Base-by-base conservation (phyloP, 2,329 filamentous ascomycete genomes). In the Aureobasidium lini region DNA sequence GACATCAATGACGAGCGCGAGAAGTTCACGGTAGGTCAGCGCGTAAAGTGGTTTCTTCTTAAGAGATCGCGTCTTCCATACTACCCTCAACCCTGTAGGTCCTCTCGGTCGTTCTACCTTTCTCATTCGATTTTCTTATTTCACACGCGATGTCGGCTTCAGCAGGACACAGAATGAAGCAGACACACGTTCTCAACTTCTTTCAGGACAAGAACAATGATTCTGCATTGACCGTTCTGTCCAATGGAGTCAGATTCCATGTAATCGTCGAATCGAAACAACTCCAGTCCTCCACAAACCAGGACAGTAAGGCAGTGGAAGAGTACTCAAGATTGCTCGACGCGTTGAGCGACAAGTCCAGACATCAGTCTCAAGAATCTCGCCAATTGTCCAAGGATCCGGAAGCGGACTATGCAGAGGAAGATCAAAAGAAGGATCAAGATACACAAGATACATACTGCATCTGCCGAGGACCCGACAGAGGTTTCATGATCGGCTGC, bases 401-500 rank as follows among this genome's bases (percentile, higher is more conserved):
- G 2, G 58, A 65, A 34, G 65, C 65, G 16, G 61, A 64, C 31
- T 61, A 57, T 7, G 50, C n/a, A 18, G 47, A 42, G 1, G 50
- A 42, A 15, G 39, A 42, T 15, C 11, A 42, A 7, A 15, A 42
- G 6, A 23, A 23, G 23, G 23, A 23, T 23, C 18, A 23, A 23
- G 39, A 42, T 42, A 16, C 11, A 15, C 39, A 43, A 42, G 5
- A 7, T 39, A 10, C 7, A n/a, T 57, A 57, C 34, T 57, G 54
- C 18, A n/a, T 57, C 2, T 57, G 54, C 48, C 54, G 43, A 32
- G 54, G 54, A 47, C 32, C 54, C 16, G 54, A 57, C 8, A 28
- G 43, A 23, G 54, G 54, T 6, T 57, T 57, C 36, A 93, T 93
- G 89, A 86, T 93, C 63, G 89, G 87, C 28, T 93, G 89, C 75